These are phyloP conservation scores for Escovopsis sp. DNA, from an alignment of 2,329 filamentous ascomycete species.

Conservation along the genomic window DNA sequence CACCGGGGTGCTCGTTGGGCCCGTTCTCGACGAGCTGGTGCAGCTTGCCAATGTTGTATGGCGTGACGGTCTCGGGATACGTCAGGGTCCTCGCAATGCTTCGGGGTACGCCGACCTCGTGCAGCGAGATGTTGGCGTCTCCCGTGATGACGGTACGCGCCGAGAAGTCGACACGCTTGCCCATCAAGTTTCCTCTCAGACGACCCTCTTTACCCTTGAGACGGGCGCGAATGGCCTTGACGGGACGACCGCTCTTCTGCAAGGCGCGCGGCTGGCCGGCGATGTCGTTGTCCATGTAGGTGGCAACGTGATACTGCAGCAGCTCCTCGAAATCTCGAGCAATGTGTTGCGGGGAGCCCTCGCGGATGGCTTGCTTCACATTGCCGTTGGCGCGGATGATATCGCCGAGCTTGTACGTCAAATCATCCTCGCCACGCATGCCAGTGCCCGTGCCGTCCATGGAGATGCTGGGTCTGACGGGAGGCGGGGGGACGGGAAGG, in stretches of 20 bases:
- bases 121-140: constrained; percentile 88
- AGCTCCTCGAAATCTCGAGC: constrained; percentile 80
- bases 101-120: constrained; percentile 91
- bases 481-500: constrained; percentile 85
- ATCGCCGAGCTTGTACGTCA: constrained; percentile 98
- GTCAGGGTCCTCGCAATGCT: constrained; percentile 88
- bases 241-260: constrained; percentile 90
- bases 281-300: constrained; percentile 99
- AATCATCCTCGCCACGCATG: constrained; percentile 90
- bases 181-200: constrained; percentile 97
- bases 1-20: constrained; percentile 87
- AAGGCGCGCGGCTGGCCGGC: constrained; percentile 86
- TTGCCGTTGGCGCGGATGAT: constrained; percentile 97
- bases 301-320: constrained; percentile 94
- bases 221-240: constrained; percentile 92
- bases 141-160: constrained; percentile 99
- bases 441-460: constrained; percentile 90
- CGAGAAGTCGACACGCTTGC: constrained; percentile 98
- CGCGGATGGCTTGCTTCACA: constrained; percentile 76
- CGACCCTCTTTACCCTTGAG: constrained; percentile 98
- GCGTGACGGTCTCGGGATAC: constrained; percentile 93
- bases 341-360: constrained; percentile 85
- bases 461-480: constrained; percentile 90
- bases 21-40: constrained; percentile 84
- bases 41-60: constrained; percentile 91